A percentile compares a stretch with the other conserved stretches of the same genome.
phyloP scores from a whole-genome alignment of 2,329 filamentous ascomycete genomes.

The Neofusicoccum cordaticola region DNA sequence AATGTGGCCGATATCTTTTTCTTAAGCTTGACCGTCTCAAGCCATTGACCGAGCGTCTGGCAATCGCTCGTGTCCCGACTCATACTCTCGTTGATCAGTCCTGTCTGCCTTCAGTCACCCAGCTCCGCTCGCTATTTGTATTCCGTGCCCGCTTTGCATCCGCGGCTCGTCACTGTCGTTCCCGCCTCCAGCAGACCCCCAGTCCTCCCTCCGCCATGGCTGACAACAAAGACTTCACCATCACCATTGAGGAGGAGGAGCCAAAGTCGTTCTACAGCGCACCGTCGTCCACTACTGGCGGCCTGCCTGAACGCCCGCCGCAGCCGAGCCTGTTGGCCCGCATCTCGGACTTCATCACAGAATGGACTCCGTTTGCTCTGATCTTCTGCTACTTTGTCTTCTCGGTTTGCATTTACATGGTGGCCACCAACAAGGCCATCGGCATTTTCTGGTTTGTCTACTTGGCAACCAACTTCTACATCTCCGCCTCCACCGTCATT shows the following conservation, averaged over 20 bases:
- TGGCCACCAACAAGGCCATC: slow-evolving; percentile 35
- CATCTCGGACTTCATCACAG: slow-evolving; percentile 31
- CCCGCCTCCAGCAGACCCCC: neutral
- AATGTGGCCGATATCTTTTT: slow-evolving; percentile 1
- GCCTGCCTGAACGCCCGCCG: slow-evolving; percentile 15
- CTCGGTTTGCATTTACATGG: slow-evolving; percentile 42
- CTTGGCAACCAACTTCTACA: slow-evolving; percentile 45
- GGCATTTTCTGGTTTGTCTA: slow-evolving; percentile 47
- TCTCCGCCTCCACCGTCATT: slow-evolving; percentile 42
- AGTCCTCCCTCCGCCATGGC: slow-evolving; percentile 23
- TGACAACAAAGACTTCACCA: slow-evolving; percentile 26
- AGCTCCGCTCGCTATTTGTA: slow-evolving; percentile 16
- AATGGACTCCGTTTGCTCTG: slow-evolving; percentile 43
- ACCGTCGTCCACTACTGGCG: neutral
- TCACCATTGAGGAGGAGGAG: slow-evolving; percentile 27
- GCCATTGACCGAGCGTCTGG: slow-evolving; percentile 3
- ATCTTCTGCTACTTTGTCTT: slow-evolving; percentile 43
- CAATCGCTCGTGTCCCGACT: slow-evolving; percentile 25
- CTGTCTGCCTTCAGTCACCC: neutral
- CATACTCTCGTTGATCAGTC: slow-evolving; percentile 6
- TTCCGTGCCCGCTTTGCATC: neutral
- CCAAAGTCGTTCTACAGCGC: slow-evolving; percentile 17
- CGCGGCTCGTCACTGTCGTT: slow-evolving; percentile 15
- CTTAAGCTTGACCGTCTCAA: neutral
- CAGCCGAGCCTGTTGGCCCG: slow-evolving; percentile 10